Evolutionary conservation across 2,329 filamentous ascomycete genomes (phyloP).

Genomic region (Trichoderma sp.): DNA sequence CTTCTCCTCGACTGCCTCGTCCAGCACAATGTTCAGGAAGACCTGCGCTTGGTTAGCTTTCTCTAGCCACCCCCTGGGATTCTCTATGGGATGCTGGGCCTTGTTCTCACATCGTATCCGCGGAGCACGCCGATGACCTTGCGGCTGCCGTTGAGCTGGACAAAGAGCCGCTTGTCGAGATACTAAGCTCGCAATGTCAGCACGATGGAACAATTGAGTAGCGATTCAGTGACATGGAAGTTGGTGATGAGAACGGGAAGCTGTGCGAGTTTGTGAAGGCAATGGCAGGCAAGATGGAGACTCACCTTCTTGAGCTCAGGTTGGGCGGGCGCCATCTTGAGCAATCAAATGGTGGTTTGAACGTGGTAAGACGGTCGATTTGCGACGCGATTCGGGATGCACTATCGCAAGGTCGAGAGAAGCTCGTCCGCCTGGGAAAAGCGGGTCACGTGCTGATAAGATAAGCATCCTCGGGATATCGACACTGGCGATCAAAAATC

Average conservation of each 20-base stretch:
- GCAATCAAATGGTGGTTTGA: slow-evolving; percentile 33
- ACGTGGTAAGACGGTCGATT: slow-evolving; percentile 27
- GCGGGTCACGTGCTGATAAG: slow-evolving; percentile 55
- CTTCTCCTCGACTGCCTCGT: slow-evolving; percentile 96
- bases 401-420: slow-evolving; percentile 31
- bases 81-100: neutral
- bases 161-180: slow-evolving; percentile 97
- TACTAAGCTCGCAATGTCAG: slow-evolving; percentile 63
- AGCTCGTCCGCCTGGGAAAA: slow-evolving; percentile 34
- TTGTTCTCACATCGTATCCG: slow-evolving; percentile 82
- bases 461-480: slow-evolving; percentile 35
- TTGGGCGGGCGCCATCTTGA: slow-evolving; percentile 95
- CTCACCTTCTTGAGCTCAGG: slow-evolving; percentile 96
- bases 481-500: slow-evolving; percentile 14
- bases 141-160: slow-evolving; percentile 95
- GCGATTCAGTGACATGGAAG: neutral
- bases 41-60: slow-evolving; percentile 60
- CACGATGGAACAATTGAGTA: neutral
- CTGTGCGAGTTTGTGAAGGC: neutral
- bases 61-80: slow-evolving; percentile 54
- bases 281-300: neutral
- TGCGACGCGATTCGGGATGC: slow-evolving; percentile 36
- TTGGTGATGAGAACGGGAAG: neutral
- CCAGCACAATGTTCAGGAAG: slow-evolving; percentile 96
- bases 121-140: slow-evolving; percentile 94